phyloP scores from a whole-genome alignment of 2,329 filamentous ascomycete species.

The Scedosporium boydii region DNA sequence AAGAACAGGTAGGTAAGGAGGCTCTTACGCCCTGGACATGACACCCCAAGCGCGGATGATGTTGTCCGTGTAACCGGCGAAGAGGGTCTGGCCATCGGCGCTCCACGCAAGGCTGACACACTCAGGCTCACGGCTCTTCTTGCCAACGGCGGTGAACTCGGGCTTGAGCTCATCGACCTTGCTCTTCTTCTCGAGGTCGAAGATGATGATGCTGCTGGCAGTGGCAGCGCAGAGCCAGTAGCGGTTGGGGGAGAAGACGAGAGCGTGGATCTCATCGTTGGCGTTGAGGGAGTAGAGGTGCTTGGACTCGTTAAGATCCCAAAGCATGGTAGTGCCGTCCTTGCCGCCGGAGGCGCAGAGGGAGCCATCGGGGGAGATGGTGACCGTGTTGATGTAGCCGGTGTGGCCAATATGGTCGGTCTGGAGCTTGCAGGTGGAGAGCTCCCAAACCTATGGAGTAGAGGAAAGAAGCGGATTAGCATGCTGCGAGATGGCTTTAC shows the following conservation, averaged over 20 bases:
- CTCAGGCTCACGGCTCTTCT: slow-evolving; percentile 99
- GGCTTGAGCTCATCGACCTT: slow-evolving; percentile 99
- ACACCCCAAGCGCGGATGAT: slow-evolving; percentile 97
- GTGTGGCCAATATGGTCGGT: slow-evolving; percentile 99
- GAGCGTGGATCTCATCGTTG: slow-evolving; percentile 99
- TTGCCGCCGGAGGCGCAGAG: slow-evolving; percentile 99
- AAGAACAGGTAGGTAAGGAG: background rate
- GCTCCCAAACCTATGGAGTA: slow-evolving; percentile 80
- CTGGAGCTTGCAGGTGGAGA: slow-evolving; percentile 98
- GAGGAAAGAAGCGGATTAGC: slow-evolving; percentile 1
- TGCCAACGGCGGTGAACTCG: slow-evolving; percentile 84
- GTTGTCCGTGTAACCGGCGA: slow-evolving; percentile 99
- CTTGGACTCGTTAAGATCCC: slow-evolving; percentile 99
- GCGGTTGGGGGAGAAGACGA: slow-evolving; percentile 99
- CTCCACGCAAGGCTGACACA: slow-evolving; percentile 96
- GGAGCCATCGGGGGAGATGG: slow-evolving; percentile 98
- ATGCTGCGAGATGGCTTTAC: background rate
- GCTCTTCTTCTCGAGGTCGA: slow-evolving; percentile 99
- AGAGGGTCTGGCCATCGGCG: slow-evolving; percentile 97
- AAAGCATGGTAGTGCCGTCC: slow-evolving; percentile 99
- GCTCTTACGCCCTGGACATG: slow-evolving; percentile 76
- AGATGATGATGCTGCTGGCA: slow-evolving; percentile 97
- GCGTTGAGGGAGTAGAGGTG: slow-evolving; percentile 98
- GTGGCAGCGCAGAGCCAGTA: slow-evolving; percentile 99
- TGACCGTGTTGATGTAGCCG: slow-evolving; percentile 99